Evolutionary conservation across 345 rosid genomes (phyloP).

Genomic region (Atalantia buxifolia): DNA sequence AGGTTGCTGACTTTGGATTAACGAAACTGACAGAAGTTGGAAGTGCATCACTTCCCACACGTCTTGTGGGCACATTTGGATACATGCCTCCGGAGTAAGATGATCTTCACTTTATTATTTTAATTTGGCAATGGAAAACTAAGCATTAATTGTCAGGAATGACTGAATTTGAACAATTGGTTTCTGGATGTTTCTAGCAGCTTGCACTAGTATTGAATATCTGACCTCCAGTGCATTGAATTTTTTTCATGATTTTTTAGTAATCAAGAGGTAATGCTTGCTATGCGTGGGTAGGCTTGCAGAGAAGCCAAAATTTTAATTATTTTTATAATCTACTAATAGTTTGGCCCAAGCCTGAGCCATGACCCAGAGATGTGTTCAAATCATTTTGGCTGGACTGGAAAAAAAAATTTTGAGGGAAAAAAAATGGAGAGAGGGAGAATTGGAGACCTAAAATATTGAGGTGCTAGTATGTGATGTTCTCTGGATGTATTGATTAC

Average conservation of each 20-base stretch:
- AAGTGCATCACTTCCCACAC: constrained; percentile 54
- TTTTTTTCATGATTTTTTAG: background rate
- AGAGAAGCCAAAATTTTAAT: no score
- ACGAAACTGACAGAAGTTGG: constrained; percentile 90
- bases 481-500: background rate
- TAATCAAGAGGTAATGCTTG: background rate
- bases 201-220: background rate
- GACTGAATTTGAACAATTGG: background rate
- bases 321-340: background rate
- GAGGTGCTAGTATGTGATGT: background rate
- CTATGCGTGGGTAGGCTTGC: background rate
- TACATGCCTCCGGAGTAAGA: constrained; percentile 99
- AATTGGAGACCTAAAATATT: background rate
- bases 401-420: background rate
- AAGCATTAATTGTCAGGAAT: background rate
- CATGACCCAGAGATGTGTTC: background rate
- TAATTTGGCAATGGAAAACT: background rate
- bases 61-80: constrained; percentile 96
- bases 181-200: background rate
- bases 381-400: background rate
- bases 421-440: background rate
- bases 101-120: background rate
- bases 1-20: constrained; percentile 98
- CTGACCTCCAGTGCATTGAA: background rate
- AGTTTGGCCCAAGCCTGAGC: background rate